phyloP scores from a whole-genome alignment of 129 eudicot species.

The Oenanthe sinensis region DNA sequence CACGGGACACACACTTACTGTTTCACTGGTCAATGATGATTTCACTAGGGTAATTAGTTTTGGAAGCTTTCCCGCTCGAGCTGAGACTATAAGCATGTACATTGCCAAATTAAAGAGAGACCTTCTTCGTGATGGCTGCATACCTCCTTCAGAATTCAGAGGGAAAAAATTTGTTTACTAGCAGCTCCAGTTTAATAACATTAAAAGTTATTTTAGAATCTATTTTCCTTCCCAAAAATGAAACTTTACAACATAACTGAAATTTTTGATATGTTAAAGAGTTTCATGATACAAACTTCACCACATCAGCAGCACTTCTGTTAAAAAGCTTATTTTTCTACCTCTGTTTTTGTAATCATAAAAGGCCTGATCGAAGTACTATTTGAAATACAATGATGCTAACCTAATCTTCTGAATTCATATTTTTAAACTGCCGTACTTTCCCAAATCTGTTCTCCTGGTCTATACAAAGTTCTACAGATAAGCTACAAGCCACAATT shows the following conservation, averaged over 20 bases:
- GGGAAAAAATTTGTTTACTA: background rate
- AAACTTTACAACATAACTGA: background rate
- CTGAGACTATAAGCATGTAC: constrained; percentile 54
- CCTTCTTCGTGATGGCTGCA: constrained; percentile 62
- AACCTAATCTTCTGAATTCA: background rate
- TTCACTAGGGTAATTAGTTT: constrained; percentile 51
- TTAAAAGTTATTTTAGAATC: background rate
- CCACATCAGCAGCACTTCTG: background rate
- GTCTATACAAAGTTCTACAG: background rate
- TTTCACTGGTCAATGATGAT: constrained; percentile 51
- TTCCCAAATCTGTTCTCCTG: background rate
- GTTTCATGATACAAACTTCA: background rate
- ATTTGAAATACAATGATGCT: background rate
- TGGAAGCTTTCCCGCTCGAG: constrained; percentile 53
- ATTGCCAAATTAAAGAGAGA: constrained; percentile 68
- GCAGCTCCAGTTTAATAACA: background rate
- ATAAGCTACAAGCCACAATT: background rate
- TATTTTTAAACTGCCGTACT: background rate
- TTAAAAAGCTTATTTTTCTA: background rate
- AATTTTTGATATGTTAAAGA: background rate
- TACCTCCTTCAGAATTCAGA: constrained; percentile 34
- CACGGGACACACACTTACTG: constrained; percentile 29
- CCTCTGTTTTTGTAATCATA: background rate
- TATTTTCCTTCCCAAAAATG: background rate
- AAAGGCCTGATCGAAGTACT: background rate